Base-by-base conservation (phyloP, 2,329 filamentous ascomycete genomes). In the Aspergillus amoenus region DNA sequence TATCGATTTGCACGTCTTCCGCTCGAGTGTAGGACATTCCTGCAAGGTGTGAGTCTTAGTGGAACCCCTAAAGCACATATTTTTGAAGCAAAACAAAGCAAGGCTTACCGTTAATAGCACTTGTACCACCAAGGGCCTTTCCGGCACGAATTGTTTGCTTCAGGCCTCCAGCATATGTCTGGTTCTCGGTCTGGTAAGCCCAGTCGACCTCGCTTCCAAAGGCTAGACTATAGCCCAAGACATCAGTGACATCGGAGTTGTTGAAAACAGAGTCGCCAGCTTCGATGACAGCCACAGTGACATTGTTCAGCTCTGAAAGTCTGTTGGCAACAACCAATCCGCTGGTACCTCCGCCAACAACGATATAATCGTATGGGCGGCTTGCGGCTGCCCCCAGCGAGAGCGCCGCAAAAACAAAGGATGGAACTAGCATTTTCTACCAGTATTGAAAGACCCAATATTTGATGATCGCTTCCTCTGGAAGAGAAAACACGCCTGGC, bases 91-190 rank as follows among this genome's bases (percentile, higher is more conserved):
- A 11, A 37, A n/a, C 13, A 34, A 7, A 18, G 4, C 8, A 49
- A 18, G 22, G 42, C 43, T 41, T 60, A 70, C 72, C 77, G 59
- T 80, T 80, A 52, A 80, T 78, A 4, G 73, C 68, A 43, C 74
- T 79, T 0, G 75, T 76, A 1, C 77, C 78, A 27, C 75, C 77
- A 4, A 79, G 61, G 1, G 74, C 76, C 56, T 77, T 80, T 2
- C 76, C 78, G 30, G 75, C 76, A 27, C 69, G 69, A 55, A 78
- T 71, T 4, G 63, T 66, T 44, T 77, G 64, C 4, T 58, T 66
- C 3, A 40, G 53, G n/a, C 70, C 69, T 7, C 65, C 70, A 2
- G 68, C 73, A 61, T 78, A 77, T n/a, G 64, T 73, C 53, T 80
- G 78, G 7, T 73, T 68, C 15, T 68, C 71, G 7, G 72, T 77